Evolutionary conservation across 2,329 filamentous ascomycete species (phyloP).

Genomic region (Laburnicola sp.): DNA sequence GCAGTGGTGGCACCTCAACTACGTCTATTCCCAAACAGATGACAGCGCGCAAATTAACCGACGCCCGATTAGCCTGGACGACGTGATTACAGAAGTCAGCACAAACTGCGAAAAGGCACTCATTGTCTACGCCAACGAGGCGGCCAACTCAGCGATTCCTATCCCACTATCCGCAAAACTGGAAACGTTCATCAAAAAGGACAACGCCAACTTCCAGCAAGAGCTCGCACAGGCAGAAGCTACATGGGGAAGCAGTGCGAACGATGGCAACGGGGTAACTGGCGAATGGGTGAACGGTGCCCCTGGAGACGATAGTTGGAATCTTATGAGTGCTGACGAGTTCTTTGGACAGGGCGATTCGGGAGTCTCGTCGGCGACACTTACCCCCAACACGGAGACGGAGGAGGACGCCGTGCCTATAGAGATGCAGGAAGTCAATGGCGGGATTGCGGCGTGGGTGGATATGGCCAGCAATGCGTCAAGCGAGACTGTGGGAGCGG

Average conservation of each 20-base stretch:
- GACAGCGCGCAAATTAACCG: constrained; percentile 30
- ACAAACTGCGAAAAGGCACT: constrained; percentile 57
- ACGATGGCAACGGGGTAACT: constrained; percentile 1
- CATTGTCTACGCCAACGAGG: constrained; percentile 62
- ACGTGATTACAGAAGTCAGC: constrained; percentile 59
- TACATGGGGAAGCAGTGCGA: constrained; percentile 15
- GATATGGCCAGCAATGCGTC: constrained; percentile 25
- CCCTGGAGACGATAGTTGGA: constrained; percentile 23
- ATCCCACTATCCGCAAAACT: constrained; percentile 31
- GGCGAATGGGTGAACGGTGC: constrained; percentile 24
- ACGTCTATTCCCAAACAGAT: constrained; percentile 24
- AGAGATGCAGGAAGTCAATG: constrained; percentile 35
- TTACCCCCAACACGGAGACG: constrained; percentile 42
- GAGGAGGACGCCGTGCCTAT: not conserved
- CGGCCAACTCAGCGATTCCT: constrained; percentile 25
- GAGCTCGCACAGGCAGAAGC: constrained; percentile 29
- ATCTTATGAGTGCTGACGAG: constrained; percentile 23
- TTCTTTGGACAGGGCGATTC: constrained; percentile 22
- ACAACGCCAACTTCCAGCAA: constrained; percentile 48
- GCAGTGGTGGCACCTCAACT: constrained; percentile 45
- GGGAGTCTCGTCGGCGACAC: constrained; percentile 30
- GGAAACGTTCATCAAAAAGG: constrained; percentile 52
- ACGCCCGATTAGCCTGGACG: constrained; percentile 51
- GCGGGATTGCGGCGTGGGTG: constrained; percentile 24
- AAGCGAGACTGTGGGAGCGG: constrained; percentile 27